Percentiles rank a stretch among this genome's conserved stretches.
These are phyloP conservation scores for Smittium mucronatum DNA, from an alignment of 371 early-diverging fungal species.

Conservation along the genomic window DNA sequence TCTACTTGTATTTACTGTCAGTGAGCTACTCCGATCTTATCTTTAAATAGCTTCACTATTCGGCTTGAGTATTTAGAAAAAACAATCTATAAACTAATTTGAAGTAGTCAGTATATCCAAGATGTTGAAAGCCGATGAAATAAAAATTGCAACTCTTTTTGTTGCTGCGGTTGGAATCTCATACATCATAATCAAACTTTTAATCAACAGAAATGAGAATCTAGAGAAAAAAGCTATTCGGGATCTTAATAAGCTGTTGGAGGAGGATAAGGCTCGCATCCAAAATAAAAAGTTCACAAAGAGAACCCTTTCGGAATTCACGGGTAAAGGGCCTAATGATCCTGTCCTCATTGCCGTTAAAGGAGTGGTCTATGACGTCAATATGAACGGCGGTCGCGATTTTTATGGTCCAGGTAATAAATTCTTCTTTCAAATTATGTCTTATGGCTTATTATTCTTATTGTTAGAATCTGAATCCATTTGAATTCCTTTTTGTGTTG, in stretches of 20 bases:
- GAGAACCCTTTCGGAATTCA: slow-evolving; percentile 19
- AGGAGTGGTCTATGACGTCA: slow-evolving; percentile 81
- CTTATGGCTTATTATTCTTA: background rate
- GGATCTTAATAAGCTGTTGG: no score
- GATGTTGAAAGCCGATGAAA: background rate
- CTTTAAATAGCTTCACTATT: no score
- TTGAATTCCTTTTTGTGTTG: slow-evolving; percentile 56
- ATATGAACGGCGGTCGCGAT: slow-evolving; percentile 44
- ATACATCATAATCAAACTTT: background rate
- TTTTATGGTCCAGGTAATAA: slow-evolving; percentile 78
- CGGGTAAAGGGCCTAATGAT: slow-evolving; percentile 22
- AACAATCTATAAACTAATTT: no score
- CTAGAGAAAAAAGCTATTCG: background rate
- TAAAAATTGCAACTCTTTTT: background rate
- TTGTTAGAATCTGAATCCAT: no score
- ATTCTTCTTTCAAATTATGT: no score
- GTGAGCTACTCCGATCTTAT: no score
- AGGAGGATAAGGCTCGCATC: background rate
- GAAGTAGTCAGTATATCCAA: no score
- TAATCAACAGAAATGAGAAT: background rate
- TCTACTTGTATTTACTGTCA: no score
- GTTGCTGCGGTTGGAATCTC: background rate
- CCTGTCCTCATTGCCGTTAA: slow-evolving; percentile 69
- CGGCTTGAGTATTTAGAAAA: no score
- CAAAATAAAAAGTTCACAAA: slow-evolving; percentile 23